phyloP scores from a whole-genome alignment of 129 eudicot genomes.

The Saposhnikovia divaricata region DNA sequence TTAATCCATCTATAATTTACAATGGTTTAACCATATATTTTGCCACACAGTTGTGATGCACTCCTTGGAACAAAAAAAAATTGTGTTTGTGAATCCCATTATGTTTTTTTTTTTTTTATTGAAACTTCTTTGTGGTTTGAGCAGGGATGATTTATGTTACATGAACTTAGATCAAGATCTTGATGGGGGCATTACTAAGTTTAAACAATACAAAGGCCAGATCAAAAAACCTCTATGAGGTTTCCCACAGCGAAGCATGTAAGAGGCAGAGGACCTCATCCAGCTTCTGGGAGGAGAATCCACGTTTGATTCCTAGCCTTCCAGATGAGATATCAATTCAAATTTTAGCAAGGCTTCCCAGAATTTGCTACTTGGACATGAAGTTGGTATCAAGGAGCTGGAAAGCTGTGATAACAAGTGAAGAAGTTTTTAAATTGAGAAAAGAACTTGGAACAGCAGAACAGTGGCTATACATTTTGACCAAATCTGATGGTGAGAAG shows the following conservation, averaged over 20 bases:
- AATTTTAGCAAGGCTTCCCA: constrained; percentile 83
- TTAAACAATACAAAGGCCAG: constrained; percentile 26
- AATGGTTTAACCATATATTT: neutral
- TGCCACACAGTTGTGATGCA: neutral
- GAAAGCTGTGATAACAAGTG: constrained; percentile 60
- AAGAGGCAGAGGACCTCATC: constrained; percentile 72
- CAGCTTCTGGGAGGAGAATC: constrained; percentile 61
- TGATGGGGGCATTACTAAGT: constrained; percentile 70
- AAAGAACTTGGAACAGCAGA: constrained; percentile 78
- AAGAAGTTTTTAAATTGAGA: constrained; percentile 59
- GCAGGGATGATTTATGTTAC: constrained; percentile 1
- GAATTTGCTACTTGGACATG: constrained; percentile 45
- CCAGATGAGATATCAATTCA: constrained; percentile 95
- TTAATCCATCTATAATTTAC: neutral
- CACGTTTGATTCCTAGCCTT: constrained; percentile 73
- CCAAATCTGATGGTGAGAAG: constrained; percentile 51
- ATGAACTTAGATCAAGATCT: constrained; percentile 5
- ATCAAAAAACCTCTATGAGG: constrained; percentile 22
- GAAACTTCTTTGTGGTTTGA: neutral
- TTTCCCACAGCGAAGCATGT: constrained; percentile 33
- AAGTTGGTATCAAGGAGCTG: constrained; percentile 80
- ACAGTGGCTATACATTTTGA: constrained; percentile 84
- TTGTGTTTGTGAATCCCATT: neutral
- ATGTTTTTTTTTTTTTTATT: neutral
- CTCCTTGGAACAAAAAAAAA: neutral